A percentile compares a stretch with the other conserved stretches of the same genome.
Evolutionary conservation across 2,329 filamentous ascomycete species (phyloP).

Genomic region (Paecilomyces variotii): DNA sequence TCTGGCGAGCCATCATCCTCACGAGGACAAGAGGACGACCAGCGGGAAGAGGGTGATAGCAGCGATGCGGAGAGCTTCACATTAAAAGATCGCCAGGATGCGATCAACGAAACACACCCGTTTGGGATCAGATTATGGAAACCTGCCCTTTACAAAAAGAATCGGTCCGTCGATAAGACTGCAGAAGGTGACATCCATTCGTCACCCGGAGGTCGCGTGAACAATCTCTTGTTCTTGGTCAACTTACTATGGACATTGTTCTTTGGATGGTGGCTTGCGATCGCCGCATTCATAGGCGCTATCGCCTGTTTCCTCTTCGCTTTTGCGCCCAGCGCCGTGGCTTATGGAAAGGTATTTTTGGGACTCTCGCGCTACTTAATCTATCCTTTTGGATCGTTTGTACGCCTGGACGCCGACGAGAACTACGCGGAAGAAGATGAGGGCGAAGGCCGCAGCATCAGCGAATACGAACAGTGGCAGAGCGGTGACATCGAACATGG

Average conservation of each 20-base stretch:
- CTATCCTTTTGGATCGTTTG: conserved; percentile 95
- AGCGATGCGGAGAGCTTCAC: conserved; percentile 98
- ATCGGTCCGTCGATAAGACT: conserved; percentile 88
- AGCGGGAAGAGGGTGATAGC: conserved; percentile 34
- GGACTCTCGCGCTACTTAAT: conserved; percentile 80
- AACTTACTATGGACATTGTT: conserved; percentile 84
- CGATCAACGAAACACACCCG: conserved; percentile 97
- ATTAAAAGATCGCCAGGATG: conserved; percentile 89
- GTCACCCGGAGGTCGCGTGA: conserved; percentile 78
- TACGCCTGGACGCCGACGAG: conserved; percentile 87
- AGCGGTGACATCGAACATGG: conserved; percentile 94
- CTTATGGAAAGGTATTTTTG: conserved; percentile 79
- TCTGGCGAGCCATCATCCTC: conserved; percentile 14
- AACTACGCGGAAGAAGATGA: conserved; percentile 90
- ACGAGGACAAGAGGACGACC: conserved; percentile 11
- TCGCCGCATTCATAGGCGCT: conserved; percentile 66
- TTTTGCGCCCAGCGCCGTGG: conserved; percentile 68
- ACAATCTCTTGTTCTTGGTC: conserved; percentile 74
- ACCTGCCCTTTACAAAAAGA: conserved; percentile 95
- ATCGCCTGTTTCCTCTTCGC: conserved; percentile 71
- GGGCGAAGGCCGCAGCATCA: conserved; percentile 92
- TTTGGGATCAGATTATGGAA: conserved; percentile 99
- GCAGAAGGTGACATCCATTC: conserved; percentile 97
- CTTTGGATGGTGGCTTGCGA: conserved; percentile 94
- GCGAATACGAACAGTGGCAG: conserved; percentile 98